Percentiles rank a stretch among this genome's conserved stretches.
Evolutionary conservation across 495 filamentous ascomycete genomes (phyloP).

Genomic region (Astrocystis sublimbata): DNA sequence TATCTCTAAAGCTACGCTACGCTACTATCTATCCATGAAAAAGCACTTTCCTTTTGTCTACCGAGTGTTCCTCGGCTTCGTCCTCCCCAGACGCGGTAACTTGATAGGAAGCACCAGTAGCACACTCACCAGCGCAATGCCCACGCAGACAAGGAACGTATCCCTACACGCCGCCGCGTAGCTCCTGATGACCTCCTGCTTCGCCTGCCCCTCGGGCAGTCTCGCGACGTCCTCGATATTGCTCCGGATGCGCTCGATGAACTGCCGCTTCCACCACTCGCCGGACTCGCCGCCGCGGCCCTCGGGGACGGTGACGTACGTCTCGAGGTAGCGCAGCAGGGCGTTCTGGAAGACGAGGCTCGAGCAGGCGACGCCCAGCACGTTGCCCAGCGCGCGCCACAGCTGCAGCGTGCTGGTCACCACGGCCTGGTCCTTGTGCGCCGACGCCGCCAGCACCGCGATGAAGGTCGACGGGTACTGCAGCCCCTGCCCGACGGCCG

Average conservation of each 20-base stretch:
- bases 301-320: constrained; percentile 55
- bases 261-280: constrained; percentile 29
- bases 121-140: constrained; percentile 52
- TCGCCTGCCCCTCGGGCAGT: constrained; percentile 28
- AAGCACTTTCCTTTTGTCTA: too few species aligned
- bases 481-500: constrained; percentile 66
- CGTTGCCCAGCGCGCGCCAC: constrained; percentile 66
- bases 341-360: constrained; percentile 77
- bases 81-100: constrained; percentile 53
- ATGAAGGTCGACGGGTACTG: constrained; percentile 65
- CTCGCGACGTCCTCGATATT: constrained; percentile 47
- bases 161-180: constrained; percentile 59
- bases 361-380: constrained; percentile 69
- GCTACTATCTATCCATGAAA: too few species aligned
- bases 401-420: constrained; percentile 70
- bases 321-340: constrained; percentile 58
- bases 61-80: background rate
- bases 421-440: constrained; percentile 72
- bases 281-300: constrained; percentile 41
- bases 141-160: constrained; percentile 54
- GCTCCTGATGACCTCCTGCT: constrained; percentile 56
- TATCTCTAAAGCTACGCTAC: background rate
- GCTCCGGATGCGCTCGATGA: constrained; percentile 40
- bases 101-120: constrained; percentile 52
- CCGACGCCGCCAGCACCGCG: constrained; percentile 64